Percentiles rank a stretch among this genome's conserved stretches.
These are phyloP conservation scores for Parasitella parasitica DNA, from an alignment of 371 early-diverging fungal species.

Conservation along the genomic window DNA sequence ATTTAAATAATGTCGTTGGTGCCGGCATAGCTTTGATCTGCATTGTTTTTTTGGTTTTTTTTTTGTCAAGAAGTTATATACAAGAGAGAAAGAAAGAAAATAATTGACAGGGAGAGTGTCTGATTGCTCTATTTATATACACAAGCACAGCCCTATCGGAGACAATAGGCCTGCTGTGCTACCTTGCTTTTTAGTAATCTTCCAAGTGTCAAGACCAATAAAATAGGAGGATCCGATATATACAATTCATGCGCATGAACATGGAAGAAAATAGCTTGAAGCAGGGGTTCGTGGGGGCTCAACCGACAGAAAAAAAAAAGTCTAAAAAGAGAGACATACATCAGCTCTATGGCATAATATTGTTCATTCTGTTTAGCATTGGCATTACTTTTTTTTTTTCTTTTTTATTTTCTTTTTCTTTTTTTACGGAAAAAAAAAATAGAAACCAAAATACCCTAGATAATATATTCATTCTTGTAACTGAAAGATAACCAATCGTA, in stretches of 20 bases:
- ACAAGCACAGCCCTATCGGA: not conserved
- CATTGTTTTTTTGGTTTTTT: not conserved
- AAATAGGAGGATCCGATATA: not conserved
- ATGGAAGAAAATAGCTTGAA: not conserved
- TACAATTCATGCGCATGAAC: slow-evolving; percentile 6
- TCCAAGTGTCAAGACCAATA: slow-evolving; percentile 2
- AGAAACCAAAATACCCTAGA: not conserved
- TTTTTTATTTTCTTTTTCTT: not conserved
- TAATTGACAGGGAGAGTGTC: not conserved
- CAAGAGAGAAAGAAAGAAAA: not conserved
- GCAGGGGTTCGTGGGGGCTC: not conserved
- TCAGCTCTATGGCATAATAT: not conserved
- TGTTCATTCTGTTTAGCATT: not conserved
- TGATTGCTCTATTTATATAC: not conserved
- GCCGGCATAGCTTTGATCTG: slow-evolving; percentile 13
- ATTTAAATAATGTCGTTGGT: slow-evolving; percentile 2
- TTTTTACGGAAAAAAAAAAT: no score
- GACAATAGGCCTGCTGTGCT: not conserved
- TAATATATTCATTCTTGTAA: not conserved
- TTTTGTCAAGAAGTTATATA: not conserved
- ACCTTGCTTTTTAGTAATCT: not conserved
- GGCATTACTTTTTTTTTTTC: not conserved
- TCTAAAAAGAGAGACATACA: no score
- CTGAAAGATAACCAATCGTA: not conserved
- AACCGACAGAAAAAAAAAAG: no score